Evolutionary conservation across 164 flowering plant species (phyloP).

Genomic region (Pachysandra terminalis): DNA sequence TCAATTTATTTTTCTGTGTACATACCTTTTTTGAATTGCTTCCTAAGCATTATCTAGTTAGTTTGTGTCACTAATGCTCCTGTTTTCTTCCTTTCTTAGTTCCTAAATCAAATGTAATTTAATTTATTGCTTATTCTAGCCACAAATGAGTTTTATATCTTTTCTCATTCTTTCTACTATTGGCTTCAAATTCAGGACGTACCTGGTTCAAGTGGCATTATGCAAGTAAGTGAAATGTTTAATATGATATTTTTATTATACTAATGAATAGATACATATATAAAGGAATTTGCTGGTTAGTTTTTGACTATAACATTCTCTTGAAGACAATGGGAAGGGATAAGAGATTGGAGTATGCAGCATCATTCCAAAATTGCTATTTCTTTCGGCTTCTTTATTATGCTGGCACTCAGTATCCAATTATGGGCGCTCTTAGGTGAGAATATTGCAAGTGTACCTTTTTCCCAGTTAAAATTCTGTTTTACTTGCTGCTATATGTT

Average conservation of each 20-base stretch:
- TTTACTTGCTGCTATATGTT: neutral
- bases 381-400: conserved; percentile 87
- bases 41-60: neutral
- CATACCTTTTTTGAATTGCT: neutral
- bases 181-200: conserved; percentile 55
- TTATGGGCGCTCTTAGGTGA: conserved; percentile 97
- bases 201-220: conserved; percentile 91
- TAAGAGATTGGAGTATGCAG: conserved; percentile 89
- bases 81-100: neutral
- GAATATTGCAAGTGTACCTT: conserved; percentile 1
- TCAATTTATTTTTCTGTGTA: neutral
- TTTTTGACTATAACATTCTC: conserved; percentile 14
- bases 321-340: conserved; percentile 92
- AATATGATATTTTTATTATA: neutral
- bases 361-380: conserved; percentile 78
- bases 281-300: neutral
- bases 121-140: neutral
- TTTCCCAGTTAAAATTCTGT: neutral
- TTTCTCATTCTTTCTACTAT: neutral
- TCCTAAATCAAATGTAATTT: neutral
- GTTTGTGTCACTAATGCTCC: neutral
- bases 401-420: conserved; percentile 94
- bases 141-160: neutral
- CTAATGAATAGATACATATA: neutral
- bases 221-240: conserved; percentile 72